phyloP scores from a whole-genome alignment of 495 filamentous ascomycete species.

The Neurospora tetrasperma region DNA sequence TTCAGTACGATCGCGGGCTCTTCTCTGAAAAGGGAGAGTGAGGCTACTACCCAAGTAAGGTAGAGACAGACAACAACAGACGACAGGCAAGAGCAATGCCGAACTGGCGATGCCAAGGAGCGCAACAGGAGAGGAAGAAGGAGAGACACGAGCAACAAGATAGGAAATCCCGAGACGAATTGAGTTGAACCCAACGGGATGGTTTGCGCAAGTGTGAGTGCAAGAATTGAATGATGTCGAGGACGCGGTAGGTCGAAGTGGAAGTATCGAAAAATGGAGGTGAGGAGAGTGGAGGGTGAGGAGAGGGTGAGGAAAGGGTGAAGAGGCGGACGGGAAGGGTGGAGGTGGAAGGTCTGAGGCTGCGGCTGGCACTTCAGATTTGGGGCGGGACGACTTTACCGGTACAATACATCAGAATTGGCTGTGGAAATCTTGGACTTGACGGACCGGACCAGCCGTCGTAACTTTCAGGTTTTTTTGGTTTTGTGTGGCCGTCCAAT shows the following conservation, averaged over 20 bases:
- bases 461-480: background rate
- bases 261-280: background rate
- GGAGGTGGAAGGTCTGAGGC: background rate
- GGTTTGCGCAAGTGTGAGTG: background rate
- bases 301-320: background rate
- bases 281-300: background rate
- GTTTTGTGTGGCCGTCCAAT: background rate
- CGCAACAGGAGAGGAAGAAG: background rate
- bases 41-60: no score
- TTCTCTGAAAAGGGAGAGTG: background rate
- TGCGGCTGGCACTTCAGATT: background rate
- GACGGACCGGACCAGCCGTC: background rate
- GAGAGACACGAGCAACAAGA: background rate
- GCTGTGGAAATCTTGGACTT: background rate
- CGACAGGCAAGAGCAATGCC: background rate
- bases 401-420: background rate
- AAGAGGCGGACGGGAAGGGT: conserved; percentile 4
- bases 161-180: background rate
- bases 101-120: background rate
- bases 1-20: background rate
- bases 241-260: background rate
- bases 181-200: background rate
- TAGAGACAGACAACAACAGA: background rate
- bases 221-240: background rate
- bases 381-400: background rate